Evolutionary conservation across 2,329 filamentous ascomycete species (phyloP).

Genomic region (Diaporthe amygdali): DNA sequence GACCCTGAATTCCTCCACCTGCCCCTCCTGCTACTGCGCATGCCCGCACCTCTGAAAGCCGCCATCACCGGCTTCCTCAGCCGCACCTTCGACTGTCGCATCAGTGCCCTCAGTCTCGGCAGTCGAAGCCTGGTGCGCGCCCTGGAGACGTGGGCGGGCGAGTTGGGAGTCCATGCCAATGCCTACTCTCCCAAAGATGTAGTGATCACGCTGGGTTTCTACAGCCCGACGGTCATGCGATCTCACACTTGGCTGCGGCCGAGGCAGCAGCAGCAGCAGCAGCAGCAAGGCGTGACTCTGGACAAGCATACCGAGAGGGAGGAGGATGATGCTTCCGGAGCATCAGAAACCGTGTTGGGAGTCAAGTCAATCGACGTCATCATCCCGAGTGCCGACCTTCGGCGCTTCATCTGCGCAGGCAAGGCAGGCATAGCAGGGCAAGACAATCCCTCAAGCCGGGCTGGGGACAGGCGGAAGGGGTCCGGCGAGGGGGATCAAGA

Average conservation of each 20-base stretch:
- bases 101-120: conserved; percentile 54
- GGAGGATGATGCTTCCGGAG: conserved; percentile 16
- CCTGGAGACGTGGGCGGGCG: conserved; percentile 58
- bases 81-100: conserved; percentile 61
- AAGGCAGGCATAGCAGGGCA: conserved; percentile 27
- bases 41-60: conserved; percentile 57
- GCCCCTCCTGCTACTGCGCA: conserved; percentile 59
- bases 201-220: conserved; percentile 57
- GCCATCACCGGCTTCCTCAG: conserved; percentile 57
- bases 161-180: conserved; percentile 40
- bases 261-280: not conserved
- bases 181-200: conserved; percentile 49
- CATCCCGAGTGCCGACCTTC: conserved; percentile 53
- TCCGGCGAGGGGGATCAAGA: not conserved
- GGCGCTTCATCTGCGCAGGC: conserved; percentile 51
- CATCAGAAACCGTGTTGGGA: conserved; percentile 31
- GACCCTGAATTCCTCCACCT: conserved; percentile 48
- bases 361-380: conserved; percentile 57
- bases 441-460: not conserved
- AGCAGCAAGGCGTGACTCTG: not conserved
- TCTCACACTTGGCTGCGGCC: not conserved
- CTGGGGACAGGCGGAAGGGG: conserved; percentile 32
- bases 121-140: conserved; percentile 54
- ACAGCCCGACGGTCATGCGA: conserved; percentile 37
- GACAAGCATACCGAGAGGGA: conserved; percentile 17